Percentiles rank a stretch among this genome's conserved stretches.
These are phyloP conservation scores for Gentiana dahurica DNA, from an alignment of 257 asterid genomes.

Conservation along the genomic window DNA sequence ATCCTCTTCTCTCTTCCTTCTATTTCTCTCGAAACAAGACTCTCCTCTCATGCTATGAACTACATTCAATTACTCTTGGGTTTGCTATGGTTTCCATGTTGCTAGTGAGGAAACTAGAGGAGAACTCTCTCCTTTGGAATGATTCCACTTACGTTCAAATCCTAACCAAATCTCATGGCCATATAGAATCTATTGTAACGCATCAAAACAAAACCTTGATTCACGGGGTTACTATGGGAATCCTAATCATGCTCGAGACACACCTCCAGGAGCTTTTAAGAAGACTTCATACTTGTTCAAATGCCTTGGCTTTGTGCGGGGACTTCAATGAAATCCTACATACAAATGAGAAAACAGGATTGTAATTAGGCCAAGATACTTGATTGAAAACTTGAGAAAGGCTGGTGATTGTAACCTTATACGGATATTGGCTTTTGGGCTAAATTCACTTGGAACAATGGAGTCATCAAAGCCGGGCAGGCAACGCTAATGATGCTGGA, in stretches of 20 bases:
- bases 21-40: not conserved
- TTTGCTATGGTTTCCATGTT: not conserved
- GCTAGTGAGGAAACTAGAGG: not conserved
- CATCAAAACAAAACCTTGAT: not conserved
- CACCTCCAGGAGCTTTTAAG: not conserved
- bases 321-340: no score
- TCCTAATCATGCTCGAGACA: not conserved
- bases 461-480: no score
- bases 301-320: no score
- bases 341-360: no score
- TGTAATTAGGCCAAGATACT: no score
- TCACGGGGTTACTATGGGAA: not conserved
- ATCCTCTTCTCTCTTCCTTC: not conserved
- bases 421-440: no score
- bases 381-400: no score
- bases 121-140: not conserved
- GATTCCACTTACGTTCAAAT: not conserved
- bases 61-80: not conserved
- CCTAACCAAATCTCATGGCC: not conserved
- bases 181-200: not conserved
- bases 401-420: no score
- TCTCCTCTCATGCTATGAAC: not conserved
- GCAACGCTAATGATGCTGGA: no score
- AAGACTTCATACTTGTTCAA: no score
- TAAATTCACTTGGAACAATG: no score